Conservation (phyloP, 139 green algal genomes). For the Tetradesmus lagerheimii region DNA sequence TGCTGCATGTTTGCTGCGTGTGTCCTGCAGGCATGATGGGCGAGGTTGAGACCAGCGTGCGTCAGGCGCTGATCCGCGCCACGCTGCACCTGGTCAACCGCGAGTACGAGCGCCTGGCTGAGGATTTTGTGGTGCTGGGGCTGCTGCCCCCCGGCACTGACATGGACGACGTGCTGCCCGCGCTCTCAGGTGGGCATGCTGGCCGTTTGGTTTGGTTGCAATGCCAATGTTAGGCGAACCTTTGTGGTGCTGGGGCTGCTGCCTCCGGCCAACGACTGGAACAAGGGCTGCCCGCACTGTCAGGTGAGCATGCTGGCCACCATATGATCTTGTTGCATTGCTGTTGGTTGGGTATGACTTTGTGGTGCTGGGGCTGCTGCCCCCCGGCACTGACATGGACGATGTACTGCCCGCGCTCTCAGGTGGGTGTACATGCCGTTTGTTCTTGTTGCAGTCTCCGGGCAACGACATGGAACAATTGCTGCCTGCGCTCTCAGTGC, state of each 20-base stretch:
- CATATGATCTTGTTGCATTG: no score
- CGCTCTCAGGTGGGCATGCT: conserved; percentile 69
- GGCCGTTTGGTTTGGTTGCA: background rate
- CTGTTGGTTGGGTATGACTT: no score
- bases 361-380: conserved; percentile 86
- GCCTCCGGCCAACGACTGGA: conserved; percentile 71
- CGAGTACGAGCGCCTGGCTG: conserved; percentile 67
- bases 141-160: conserved; percentile 81
- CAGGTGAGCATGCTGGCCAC: no score
- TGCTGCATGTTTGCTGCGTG: no score
- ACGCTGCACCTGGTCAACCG: conserved; percentile 91
- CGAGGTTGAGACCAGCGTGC: conserved; percentile 39
- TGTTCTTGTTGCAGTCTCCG: no score
- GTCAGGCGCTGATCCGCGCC: conserved; percentile 76
- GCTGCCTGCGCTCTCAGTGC: no score
- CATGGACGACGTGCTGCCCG: conserved; percentile 71
- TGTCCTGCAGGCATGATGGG: conserved; percentile 51
- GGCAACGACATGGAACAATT: no score
- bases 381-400: conserved; percentile 64
- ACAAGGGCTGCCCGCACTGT: no score
- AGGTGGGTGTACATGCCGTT: conserved; percentile 32
- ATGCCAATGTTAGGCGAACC: no score
- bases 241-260: conserved; percentile 88
- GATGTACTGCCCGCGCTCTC: conserved; percentile 83
- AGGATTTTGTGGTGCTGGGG: conserved; percentile 88